Evolutionary conservation across 1,139 yeast species (phyloP).

Genomic region (Chernovozyma sophiae-reginae): DNA sequence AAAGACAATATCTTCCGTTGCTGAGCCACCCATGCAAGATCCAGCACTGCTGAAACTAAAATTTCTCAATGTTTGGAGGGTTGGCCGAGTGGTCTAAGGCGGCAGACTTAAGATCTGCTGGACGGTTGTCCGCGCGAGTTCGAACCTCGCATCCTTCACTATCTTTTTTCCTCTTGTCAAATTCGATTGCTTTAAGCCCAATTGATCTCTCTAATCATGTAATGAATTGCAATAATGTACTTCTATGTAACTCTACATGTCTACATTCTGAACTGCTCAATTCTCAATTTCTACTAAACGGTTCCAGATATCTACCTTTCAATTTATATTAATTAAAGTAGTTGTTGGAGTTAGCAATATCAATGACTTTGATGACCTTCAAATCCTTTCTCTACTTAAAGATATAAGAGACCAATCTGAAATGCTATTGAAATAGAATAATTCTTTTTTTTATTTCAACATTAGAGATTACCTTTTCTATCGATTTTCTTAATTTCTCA

Average conservation of each 20-base stretch:
- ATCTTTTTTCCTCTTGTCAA: slow-evolving; percentile 33
- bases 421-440: background rate
- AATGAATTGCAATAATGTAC: background rate
- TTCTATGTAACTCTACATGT: background rate
- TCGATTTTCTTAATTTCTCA: background rate
- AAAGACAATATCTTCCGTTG: too few species aligned
- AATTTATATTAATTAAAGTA: background rate
- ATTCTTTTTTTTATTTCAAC: background rate
- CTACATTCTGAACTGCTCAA: background rate
- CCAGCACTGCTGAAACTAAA: background rate
- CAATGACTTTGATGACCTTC: background rate
- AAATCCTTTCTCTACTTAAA: background rate
- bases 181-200: too few species aligned
- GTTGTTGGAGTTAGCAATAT: background rate
- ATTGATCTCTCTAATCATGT: background rate
- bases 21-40: too few species aligned
- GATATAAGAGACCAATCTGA: background rate
- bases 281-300: background rate
- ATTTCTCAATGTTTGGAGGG: slow-evolving; percentile 28
- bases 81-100: slow-evolving; percentile 57
- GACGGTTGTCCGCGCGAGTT: slow-evolving; percentile 73
- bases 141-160: slow-evolving; percentile 81
- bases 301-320: too few species aligned
- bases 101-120: slow-evolving; percentile 53
- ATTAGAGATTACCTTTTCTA: background rate